phyloP scores from a whole-genome alignment of 1,139 yeast genomes.

The Scheffersomyces insectosa region DNA sequence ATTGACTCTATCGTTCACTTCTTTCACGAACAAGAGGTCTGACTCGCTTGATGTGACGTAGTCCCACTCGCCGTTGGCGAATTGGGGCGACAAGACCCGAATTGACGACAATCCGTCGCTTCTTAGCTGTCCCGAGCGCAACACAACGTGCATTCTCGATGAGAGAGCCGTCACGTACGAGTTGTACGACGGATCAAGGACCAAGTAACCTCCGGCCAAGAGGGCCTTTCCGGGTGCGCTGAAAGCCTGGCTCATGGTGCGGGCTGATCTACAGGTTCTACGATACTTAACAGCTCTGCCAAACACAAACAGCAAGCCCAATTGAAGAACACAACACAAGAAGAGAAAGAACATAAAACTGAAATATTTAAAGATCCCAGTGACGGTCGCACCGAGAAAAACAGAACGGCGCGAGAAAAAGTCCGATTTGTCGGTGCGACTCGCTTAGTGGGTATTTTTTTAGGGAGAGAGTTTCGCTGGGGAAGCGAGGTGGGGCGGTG shows the following conservation, averaged over 20 bases:
- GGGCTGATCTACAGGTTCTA: not conserved
- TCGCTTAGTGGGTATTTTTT: not conserved
- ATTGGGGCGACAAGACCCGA: conserved; percentile 75
- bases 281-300: too few relatives aligned
- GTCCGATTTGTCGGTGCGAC: not conserved
- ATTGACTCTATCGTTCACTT: conserved; percentile 41
- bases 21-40: conserved; percentile 12
- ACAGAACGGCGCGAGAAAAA: not conserved
- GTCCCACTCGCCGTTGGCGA: conserved; percentile 66
- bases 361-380: not conserved
- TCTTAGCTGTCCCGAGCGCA: conserved; percentile 19
- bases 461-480: not conserved
- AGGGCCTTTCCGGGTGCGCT: conserved; percentile 97
- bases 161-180: conserved; percentile 88
- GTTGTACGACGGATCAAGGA: conserved; percentile 70
- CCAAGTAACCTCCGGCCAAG: conserved; percentile 92
- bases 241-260: conserved; percentile 35
- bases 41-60: conserved; percentile 34
- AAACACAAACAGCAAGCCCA: too few relatives aligned
- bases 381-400: not conserved
- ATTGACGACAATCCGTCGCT: conserved; percentile 25
- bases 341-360: conserved; percentile 2
- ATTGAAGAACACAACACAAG: too few relatives aligned
- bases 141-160: conserved; percentile 83
- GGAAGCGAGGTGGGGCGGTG: not conserved